Base-by-base conservation (phyloP, 148 eudicot species). In the Silene latifolia region DNA sequence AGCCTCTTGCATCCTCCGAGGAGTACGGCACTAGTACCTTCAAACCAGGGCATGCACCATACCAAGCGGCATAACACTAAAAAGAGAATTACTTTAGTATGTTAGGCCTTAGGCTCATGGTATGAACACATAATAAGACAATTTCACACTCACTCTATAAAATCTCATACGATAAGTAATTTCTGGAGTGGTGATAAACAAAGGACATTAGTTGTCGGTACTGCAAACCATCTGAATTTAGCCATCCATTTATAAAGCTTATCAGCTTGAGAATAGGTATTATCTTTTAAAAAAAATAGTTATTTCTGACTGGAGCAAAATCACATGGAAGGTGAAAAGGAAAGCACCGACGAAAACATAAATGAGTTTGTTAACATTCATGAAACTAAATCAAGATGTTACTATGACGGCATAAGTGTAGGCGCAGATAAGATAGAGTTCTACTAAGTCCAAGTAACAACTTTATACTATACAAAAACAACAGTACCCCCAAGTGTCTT, bases 61-160 rank as follows among this genome's bases (percentile, higher is more conserved):
- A 94, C 98, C 97, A 94, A 14, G 98, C 90, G 35, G 96, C 98
- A 82, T 80, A 94, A 81, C 98, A 94, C 96, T 94, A 86, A 80
- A 84, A 19, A 58, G 58, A 74, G 46, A 65, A 27, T 65, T 24
- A 63, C 5, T 63, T 63, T 63, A 27, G 24, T 60, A 60, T 60
- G 71, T 2, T 54, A 54, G 64, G 76, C 53, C 32, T 2, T 54
- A 54, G 64, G 76, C 53, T 44, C 39, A 21, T 69, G 54, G 59
- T 48, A 64, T 65, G 73, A 51, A 53, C 15, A 17, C 32, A 63
- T 35, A 60, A 15, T 20, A 24, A 32, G 11, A 59, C 11, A 17
- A 23, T 29, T 67, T 44, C 19, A 63, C 47, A 75, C 25, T 59
- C 53, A 60, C 53, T 27, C 35, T 20, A 9, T 3, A 59, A 23